Evolutionary conservation across 1,284 basidiomycete genomes (phyloP).

Genomic region (Irpex sp.): DNA sequence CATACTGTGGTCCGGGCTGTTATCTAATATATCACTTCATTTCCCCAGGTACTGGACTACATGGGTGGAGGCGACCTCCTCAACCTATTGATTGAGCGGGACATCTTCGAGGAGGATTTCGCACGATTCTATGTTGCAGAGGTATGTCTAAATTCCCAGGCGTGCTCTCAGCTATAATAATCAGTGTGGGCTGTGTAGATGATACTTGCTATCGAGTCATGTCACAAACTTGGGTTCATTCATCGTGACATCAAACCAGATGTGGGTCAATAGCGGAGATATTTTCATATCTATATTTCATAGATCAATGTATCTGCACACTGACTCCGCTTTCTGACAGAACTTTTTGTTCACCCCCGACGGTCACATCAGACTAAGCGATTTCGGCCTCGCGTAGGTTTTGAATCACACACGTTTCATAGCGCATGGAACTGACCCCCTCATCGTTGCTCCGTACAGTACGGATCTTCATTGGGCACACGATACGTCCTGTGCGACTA

Average conservation of each 20-base stretch:
- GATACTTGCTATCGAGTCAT: constrained; percentile 93
- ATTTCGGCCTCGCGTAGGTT: constrained; percentile 91
- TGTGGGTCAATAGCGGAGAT: constrained; percentile 41
- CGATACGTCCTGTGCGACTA: constrained; percentile 74
- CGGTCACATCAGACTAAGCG: constrained; percentile 92
- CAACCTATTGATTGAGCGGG: constrained; percentile 90
- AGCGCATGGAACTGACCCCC: constrained; percentile 4
- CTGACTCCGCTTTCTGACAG: constrained; percentile 39
- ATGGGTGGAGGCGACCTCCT: constrained; percentile 97
- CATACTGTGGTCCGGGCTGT: constrained; percentile 4
- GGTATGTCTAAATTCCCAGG: constrained; percentile 38
- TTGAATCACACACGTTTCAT: constrained; percentile 7
- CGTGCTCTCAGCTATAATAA: constrained; percentile 1
- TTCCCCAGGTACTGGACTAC: constrained; percentile 77
- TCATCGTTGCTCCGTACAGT: constrained; percentile 31
- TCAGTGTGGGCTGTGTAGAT: constrained; percentile 50
- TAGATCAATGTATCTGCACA: constrained; percentile 10
- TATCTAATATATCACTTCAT: constrained; percentile 33
- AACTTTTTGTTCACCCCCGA: constrained; percentile 94
- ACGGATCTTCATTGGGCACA: constrained; percentile 90
- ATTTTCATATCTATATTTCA: constrained; percentile 17
- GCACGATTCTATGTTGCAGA: constrained; percentile 95
- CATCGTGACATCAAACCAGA: constrained; percentile 97
- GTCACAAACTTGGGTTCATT: constrained; percentile 93
- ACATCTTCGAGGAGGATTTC: constrained; percentile 92